Evolutionary conservation across 2,329 filamentous ascomycete genomes (phyloP).

Genomic region (Elsinoe australis): DNA sequence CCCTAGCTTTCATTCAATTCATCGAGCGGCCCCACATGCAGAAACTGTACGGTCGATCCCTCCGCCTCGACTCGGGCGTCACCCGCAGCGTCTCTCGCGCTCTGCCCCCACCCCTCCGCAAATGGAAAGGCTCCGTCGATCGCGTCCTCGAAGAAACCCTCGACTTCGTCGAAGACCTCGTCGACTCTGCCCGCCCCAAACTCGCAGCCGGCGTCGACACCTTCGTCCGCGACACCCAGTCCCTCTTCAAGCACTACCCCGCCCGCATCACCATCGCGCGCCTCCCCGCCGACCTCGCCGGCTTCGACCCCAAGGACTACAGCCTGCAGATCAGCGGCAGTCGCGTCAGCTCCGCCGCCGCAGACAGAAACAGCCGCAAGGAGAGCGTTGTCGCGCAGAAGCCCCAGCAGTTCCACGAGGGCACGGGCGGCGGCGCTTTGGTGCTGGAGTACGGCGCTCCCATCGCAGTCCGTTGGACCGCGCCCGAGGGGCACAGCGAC

Average conservation of each 20-base stretch:
- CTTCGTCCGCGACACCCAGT: slow-evolving; percentile 79
- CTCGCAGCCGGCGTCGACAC: slow-evolving; percentile 78
- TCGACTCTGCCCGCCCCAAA: slow-evolving; percentile 78
- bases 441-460: slow-evolving; percentile 84
- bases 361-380: slow-evolving; percentile 56
- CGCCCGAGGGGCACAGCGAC: slow-evolving; percentile 76
- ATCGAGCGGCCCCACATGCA: slow-evolving; percentile 97
- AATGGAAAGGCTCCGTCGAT: slow-evolving; percentile 80
- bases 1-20: slow-evolving; percentile 79
- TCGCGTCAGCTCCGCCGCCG: slow-evolving; percentile 37
- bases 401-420: too few species aligned
- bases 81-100: slow-evolving; percentile 86
- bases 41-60: slow-evolving; percentile 80
- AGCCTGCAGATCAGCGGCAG: slow-evolving; percentile 57
- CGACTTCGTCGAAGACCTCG: slow-evolving; percentile 82
- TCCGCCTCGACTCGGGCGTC: slow-evolving; percentile 81
- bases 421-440: slow-evolving; percentile 34
- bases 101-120: slow-evolving; percentile 72
- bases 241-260: slow-evolving; percentile 83
- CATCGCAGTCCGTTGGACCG: slow-evolving; percentile 83
- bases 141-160: slow-evolving; percentile 77
- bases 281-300: slow-evolving; percentile 70
- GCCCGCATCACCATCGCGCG: slow-evolving; percentile 75
- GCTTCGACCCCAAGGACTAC: slow-evolving; percentile 73
- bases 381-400: slow-evolving; percentile 64